Evolutionary conservation across 352 stramenopile species (phyloP).

Genomic region (Pythium sp.): DNA sequence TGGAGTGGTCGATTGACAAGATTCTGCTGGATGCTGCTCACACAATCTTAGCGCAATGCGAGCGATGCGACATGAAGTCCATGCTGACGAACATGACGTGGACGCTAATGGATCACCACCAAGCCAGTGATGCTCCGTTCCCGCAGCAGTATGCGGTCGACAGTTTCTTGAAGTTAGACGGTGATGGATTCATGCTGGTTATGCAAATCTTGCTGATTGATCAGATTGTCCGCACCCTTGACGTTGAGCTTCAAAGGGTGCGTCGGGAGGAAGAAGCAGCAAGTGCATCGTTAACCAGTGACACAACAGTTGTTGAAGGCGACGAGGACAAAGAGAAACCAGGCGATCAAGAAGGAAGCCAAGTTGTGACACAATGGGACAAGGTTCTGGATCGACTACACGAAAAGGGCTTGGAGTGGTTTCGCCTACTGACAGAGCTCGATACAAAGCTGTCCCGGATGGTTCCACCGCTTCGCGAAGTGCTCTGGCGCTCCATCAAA

Average conservation of each 20-base stretch:
- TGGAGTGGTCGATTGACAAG: conserved; percentile 79
- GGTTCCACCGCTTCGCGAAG: conserved; percentile 81
- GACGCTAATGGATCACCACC: conserved; percentile 37
- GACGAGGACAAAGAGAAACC: conserved; percentile 18
- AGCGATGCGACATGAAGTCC: conserved; percentile 70
- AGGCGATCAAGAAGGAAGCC: conserved; percentile 10
- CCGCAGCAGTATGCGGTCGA: conserved; percentile 34
- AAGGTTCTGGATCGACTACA: conserved; percentile 52
- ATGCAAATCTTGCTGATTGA: conserved; percentile 85
- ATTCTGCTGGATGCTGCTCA: conserved; percentile 62
- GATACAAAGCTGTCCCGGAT: conserved; percentile 80
- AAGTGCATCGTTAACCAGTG: background rate
- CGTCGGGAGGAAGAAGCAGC: conserved; percentile 26
- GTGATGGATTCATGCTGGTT: conserved; percentile 64
- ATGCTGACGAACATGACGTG: conserved; percentile 60
- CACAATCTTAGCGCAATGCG: conserved; percentile 58
- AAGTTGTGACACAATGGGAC: conserved; percentile 26
- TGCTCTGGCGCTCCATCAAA: conserved; percentile 81
- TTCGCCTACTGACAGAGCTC: conserved; percentile 69
- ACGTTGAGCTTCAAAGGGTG: conserved; percentile 53
- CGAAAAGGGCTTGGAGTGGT: conserved; percentile 81
- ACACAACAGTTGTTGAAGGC: conserved; percentile 2
- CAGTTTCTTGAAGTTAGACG: conserved; percentile 64
- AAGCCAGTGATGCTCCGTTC: background rate
- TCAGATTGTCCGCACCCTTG: conserved; percentile 59